These are phyloP conservation scores for Umbelopsis ramanniana DNA, from an alignment of 192 early-diverging fungal genomes.

Conservation along the genomic window DNA sequence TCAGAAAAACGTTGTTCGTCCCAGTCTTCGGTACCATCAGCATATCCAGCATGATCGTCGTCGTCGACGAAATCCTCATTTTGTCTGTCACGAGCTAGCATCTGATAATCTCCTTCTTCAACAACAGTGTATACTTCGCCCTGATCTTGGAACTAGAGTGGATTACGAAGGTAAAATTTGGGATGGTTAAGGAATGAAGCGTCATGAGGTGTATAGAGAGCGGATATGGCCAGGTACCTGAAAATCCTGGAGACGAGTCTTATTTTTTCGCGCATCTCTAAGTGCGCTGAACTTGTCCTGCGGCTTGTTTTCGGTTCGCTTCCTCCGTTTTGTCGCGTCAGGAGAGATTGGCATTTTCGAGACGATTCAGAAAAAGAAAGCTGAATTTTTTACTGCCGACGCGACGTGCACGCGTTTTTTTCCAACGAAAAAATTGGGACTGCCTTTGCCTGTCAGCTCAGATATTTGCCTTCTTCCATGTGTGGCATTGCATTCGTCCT, in stretches of 20 bases:
- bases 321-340: constrained; percentile 14
- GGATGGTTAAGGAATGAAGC: not conserved
- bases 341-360: constrained; percentile 11
- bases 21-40: constrained; percentile 60
- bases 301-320: constrained; percentile 33
- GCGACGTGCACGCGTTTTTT: constrained; percentile 24
- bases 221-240: constrained; percentile 9
- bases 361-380: constrained; percentile 9
- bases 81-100: constrained; percentile 40
- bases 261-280: constrained; percentile 24
- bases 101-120: constrained; percentile 61
- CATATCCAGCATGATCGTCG: constrained; percentile 71
- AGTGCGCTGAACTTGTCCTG: constrained; percentile 8
- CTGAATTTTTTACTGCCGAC: not conserved
- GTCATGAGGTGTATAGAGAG: not conserved
- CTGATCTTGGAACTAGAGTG: constrained; percentile 38
- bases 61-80: constrained; percentile 62
- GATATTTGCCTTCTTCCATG: constrained; percentile 37
- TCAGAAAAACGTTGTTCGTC: constrained; percentile 48
- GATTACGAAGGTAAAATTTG: not conserved
- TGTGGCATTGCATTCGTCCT: constrained; percentile 63
- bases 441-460: not conserved
- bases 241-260: constrained; percentile 38
- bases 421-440: constrained; percentile 15
- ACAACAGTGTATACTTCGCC: constrained; percentile 61